Conservation (phyloP, 306 rosid genomes). For the Dalbergia cochinchinensis region DNA sequence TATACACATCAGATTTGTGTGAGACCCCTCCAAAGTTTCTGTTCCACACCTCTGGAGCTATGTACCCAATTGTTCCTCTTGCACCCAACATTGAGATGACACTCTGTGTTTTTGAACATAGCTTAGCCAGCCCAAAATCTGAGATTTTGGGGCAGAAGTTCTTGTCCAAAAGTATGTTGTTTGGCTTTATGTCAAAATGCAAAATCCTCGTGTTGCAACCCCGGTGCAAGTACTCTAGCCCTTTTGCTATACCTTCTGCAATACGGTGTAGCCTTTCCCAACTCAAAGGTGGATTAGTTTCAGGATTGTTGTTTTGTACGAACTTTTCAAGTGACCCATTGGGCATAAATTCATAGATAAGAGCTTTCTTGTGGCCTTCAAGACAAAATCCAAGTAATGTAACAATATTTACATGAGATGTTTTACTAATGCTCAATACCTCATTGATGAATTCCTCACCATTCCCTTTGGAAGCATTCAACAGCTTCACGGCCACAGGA, state of each 20-base stretch:
- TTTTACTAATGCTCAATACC: constrained; percentile 60
- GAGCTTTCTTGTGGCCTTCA: constrained; percentile 54
- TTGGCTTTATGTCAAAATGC: constrained; percentile 67
- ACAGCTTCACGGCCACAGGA: constrained; percentile 56
- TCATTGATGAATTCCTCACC: constrained; percentile 62
- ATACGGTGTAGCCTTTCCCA: constrained; percentile 48
- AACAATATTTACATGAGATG: constrained; percentile 65
- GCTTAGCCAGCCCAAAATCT: constrained; percentile 63
- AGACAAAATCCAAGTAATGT: constrained; percentile 60
- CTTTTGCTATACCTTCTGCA: constrained; percentile 57
- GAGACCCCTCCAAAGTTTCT: constrained; percentile 59
- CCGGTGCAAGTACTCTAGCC: constrained; percentile 55
- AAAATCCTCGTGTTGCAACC: constrained; percentile 63
- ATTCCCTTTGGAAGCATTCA: constrained; percentile 51
- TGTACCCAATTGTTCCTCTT: constrained; percentile 59
- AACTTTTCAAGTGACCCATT: constrained; percentile 70
- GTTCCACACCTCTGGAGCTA: constrained; percentile 55
- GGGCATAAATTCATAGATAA: constrained; percentile 58
- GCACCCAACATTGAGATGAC: constrained; percentile 46
- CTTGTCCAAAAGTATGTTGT: constrained; percentile 58
- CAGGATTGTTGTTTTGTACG: neutral
- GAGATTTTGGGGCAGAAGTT: constrained; percentile 58
- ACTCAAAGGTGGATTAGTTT: constrained; percentile 38
- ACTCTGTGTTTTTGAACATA: constrained; percentile 44
- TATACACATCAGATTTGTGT: constrained; percentile 55